Evolutionary conservation across 2,329 filamentous ascomycete species (phyloP).

Genomic region (Neocucurbitaria cava): DNA sequence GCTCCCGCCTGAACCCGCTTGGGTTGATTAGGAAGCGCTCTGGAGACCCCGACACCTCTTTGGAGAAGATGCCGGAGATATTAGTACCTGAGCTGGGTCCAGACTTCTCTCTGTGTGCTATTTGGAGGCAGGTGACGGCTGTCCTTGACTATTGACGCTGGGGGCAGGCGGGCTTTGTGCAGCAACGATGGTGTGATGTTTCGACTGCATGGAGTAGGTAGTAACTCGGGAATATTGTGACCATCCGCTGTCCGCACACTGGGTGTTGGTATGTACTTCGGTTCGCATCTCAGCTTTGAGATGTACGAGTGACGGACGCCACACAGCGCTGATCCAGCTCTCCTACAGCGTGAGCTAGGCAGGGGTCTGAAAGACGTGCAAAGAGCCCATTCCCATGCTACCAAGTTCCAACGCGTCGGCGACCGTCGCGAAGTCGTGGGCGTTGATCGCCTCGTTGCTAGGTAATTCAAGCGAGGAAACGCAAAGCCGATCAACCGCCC

Average conservation of each 20-base stretch:
- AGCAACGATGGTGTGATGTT: neutral
- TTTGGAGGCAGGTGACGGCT: neutral
- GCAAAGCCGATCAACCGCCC: neutral
- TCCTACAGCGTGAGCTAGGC: neutral
- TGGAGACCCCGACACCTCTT: neutral
- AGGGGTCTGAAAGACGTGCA: neutral
- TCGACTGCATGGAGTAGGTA: neutral
- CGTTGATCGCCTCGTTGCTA: neutral
- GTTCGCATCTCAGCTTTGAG: neutral
- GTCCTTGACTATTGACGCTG: neutral
- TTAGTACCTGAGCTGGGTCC: neutral
- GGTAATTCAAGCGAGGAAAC: neutral
- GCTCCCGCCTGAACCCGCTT: neutral
- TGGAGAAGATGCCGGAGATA: neutral
- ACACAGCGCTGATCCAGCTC: neutral
- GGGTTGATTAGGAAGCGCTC: constrained; percentile 1
- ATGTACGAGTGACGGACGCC: neutral
- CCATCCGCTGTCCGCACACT: neutral
- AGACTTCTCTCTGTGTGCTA: neutral
- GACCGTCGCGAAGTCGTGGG: neutral
- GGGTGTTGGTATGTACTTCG: too few species aligned
- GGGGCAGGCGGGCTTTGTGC: neutral
- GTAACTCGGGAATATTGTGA: neutral
- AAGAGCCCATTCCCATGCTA: neutral
- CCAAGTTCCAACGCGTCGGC: neutral